A percentile compares a stretch with the other conserved stretches of the same genome.
These are phyloP conservation scores for Drechslerella dactyloides DNA, from an alignment of 2,329 filamentous ascomycete genomes.

Conservation along the genomic window DNA sequence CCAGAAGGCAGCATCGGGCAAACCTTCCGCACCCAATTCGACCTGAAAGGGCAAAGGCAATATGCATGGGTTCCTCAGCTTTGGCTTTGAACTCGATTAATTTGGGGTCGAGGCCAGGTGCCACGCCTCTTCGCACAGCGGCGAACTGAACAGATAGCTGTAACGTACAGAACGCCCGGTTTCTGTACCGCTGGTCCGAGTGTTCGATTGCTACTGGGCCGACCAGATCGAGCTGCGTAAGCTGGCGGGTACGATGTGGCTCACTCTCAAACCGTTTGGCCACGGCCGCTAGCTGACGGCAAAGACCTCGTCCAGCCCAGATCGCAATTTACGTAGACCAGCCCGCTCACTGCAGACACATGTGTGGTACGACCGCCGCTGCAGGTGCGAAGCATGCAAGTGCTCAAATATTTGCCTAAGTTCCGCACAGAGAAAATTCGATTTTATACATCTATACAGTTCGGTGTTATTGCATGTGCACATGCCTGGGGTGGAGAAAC, in stretches of 20 bases:
- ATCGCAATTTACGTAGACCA: neutral
- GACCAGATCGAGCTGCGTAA: neutral
- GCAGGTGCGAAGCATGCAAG: too few species aligned
- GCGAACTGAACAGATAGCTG: neutral
- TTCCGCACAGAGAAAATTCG: too few species aligned
- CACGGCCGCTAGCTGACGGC: conserved; percentile 1
- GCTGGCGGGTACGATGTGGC: neutral
- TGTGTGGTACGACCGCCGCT: neutral
- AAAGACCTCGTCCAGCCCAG: neutral
- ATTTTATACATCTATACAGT: too few species aligned
- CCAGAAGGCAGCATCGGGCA: neutral
- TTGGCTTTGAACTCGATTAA: too few species aligned
- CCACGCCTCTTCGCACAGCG: neutral
- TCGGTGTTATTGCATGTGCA: too few species aligned
- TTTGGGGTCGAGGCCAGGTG: too few species aligned
- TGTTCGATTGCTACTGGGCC: conserved; percentile 3
- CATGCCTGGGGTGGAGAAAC: too few species aligned
- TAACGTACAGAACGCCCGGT: too few species aligned
- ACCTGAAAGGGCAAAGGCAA: neutral
- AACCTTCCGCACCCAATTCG: neutral
- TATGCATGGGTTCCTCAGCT: too few species aligned
- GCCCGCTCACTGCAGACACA: neutral
- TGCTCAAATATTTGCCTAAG: too few species aligned
- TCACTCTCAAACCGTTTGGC: neutral
- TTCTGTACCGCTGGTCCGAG: neutral